Conservation (phyloP, 257 asterid genomes). For the Ligustrum vulgare region DNA sequence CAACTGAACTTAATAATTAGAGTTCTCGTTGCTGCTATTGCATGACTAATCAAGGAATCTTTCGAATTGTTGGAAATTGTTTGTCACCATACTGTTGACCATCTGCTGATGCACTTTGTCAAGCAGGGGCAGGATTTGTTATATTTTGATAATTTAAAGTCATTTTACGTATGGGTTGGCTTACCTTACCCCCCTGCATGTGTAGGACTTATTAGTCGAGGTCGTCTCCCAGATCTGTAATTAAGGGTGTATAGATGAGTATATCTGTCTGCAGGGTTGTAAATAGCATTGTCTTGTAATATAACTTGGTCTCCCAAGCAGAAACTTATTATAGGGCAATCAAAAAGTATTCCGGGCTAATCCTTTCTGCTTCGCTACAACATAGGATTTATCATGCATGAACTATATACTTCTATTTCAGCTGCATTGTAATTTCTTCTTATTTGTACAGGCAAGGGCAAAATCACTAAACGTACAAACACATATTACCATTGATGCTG, state of each 20-base stretch:
- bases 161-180: not conserved
- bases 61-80: not conserved
- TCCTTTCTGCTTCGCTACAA: not conserved
- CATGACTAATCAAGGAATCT: not conserved
- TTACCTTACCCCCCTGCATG: not conserved
- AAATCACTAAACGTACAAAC: constrained; percentile 75
- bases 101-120: not conserved
- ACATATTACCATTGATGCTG: constrained; percentile 88
- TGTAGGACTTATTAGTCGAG: not conserved
- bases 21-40: not conserved
- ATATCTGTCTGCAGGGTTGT: not conserved
- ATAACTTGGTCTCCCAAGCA: not conserved
- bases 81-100: not conserved
- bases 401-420: not conserved
- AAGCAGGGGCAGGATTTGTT: not conserved
- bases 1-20: not conserved
- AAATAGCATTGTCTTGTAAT: not conserved
- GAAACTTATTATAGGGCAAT: not conserved
- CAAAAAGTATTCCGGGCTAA: not conserved
- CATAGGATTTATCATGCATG: constrained; percentile 10
- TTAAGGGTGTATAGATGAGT: not conserved
- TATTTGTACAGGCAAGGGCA: constrained; percentile 68
- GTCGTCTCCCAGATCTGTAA: not conserved
- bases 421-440: constrained; percentile 4
- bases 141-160: not conserved